These are phyloP conservation scores for Ceratocystis variospora DNA, from an alignment of 2,329 filamentous ascomycete species.

Conservation along the genomic window DNA sequence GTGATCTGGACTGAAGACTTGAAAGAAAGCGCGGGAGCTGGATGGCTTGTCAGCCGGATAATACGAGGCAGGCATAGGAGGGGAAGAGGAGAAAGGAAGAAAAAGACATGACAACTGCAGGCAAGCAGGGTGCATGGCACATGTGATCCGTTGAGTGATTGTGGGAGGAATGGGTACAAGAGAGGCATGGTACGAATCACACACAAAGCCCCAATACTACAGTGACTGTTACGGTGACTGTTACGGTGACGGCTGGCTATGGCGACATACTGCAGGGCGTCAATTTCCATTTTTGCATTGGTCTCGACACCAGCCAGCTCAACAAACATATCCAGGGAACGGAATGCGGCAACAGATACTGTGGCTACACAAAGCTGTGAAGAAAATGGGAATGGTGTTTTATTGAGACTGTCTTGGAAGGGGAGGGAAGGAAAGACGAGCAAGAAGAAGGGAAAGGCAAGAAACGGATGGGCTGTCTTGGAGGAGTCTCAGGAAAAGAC, in stretches of 20 bases:
- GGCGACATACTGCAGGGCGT: no score
- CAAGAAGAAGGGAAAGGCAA: background rate
- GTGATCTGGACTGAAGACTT: background rate
- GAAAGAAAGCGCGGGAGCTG: background rate
- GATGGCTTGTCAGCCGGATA: background rate
- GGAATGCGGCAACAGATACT: background rate
- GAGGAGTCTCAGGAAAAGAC: background rate
- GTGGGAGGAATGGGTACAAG: no score
- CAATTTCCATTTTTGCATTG: background rate
- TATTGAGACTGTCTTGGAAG: slow-evolving; percentile 1
- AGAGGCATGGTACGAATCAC: no score
- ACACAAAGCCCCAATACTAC: background rate
- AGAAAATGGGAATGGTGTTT: background rate
- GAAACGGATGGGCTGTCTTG: background rate
- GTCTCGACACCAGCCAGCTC: background rate
- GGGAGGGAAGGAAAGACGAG: background rate
- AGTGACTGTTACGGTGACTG: background rate
- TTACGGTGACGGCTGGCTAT: no score
- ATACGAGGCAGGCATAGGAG: background rate
- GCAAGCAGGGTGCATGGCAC: background rate
- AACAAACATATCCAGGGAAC: background rate
- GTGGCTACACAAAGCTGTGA: background rate
- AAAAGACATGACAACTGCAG: background rate
- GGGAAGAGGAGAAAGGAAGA: background rate
- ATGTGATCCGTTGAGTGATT: background rate